Percentiles rank a stretch among this genome's conserved stretches.
phyloP scores from a whole-genome alignment of 495 filamentous ascomycete genomes.

The Lophium mytilinum region DNA sequence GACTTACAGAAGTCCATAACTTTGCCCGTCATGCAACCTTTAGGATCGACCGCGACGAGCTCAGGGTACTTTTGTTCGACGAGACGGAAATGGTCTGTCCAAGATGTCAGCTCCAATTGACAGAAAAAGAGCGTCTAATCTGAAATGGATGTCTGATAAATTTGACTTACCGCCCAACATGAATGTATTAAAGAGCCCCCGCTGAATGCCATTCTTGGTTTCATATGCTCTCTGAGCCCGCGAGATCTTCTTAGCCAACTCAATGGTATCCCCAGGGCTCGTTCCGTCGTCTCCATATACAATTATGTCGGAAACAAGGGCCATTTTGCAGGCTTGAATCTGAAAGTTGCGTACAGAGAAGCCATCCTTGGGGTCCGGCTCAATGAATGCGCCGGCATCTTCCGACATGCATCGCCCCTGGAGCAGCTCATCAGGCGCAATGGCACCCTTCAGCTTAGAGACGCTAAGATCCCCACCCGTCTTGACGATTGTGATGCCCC shows the following conservation, averaged over 20 bases:
- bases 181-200: constrained; percentile 71
- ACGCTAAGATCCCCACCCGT: constrained; percentile 67
- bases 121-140: too few species aligned
- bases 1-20: constrained; percentile 79
- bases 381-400: constrained; percentile 54
- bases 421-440: constrained; percentile 72
- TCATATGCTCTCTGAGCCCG: constrained; percentile 69
- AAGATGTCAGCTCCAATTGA: constrained; percentile 2
- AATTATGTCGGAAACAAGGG: constrained; percentile 82
- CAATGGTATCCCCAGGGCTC: constrained; percentile 46
- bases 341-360: constrained; percentile 89
- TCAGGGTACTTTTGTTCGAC: constrained; percentile 64
- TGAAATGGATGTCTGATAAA: too few species aligned
- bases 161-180: constrained; percentile 52
- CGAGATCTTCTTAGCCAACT: constrained; percentile 62
- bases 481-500: constrained; percentile 81
- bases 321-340: constrained; percentile 85
- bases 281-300: constrained; percentile 71
- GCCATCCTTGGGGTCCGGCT: constrained; percentile 76
- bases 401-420: not conserved
- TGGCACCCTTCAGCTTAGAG: constrained; percentile 78
- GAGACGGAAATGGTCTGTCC: constrained; percentile 53
- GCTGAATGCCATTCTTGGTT: constrained; percentile 44
- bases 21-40: constrained; percentile 62
- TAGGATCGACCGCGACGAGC: constrained; percentile 66